Base-by-base conservation (phyloP, 306 rosid species). In the Inga oerstediana region DNA sequence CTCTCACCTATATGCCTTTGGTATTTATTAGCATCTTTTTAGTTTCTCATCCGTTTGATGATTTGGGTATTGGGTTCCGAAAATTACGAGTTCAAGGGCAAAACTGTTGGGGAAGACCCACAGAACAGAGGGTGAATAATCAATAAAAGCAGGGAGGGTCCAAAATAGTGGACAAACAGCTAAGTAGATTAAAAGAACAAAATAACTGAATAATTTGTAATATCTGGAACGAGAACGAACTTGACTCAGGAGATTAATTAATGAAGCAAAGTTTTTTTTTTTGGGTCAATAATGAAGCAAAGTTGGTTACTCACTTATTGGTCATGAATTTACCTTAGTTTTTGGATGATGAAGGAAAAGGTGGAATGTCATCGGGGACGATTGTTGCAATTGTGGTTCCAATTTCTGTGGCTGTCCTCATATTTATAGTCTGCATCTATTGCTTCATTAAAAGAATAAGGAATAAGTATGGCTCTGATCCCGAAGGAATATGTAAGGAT, bases 321-420 rank as follows among this genome's bases (percentile, higher is more conserved):
- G 46, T 48, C 54, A 66, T 34, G 35, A 66, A 2, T 34, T 66
- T 2, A 66, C 44, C 43, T 78, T 8, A n/a, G 10, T 12, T 73
- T 39, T 14, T 19, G 58, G 76, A 30, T 17, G 48, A n/a, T 56
- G 84, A 82, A 85, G 91, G 85, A 27, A 68, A 48, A 69, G 19
- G 82, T 34, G 83, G 76, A 14, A 74, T 82, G 41, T 80, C 85
- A 41, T 43, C 67, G 7, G 81, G 84, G 52, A 41, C 79, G 43
- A 75, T 88, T 78, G 73, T 88, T 49, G 86, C 89, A 20, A 74
- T 88, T 78, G 82, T 79, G 74, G 81, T 86, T 3, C 91, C 89
- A 62, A 65, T 86, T 62, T 20, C 58, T 10, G 85, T 76, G 54
- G 82, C 78, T 52, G 32, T 81, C 20, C 59, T 77, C 37, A 78